Evolutionary conservation across 2,329 filamentous ascomycete genomes (phyloP), one percentile per base, ranked within the genome.

Genomic region (Clarireedia homoeocarpa): DNA sequence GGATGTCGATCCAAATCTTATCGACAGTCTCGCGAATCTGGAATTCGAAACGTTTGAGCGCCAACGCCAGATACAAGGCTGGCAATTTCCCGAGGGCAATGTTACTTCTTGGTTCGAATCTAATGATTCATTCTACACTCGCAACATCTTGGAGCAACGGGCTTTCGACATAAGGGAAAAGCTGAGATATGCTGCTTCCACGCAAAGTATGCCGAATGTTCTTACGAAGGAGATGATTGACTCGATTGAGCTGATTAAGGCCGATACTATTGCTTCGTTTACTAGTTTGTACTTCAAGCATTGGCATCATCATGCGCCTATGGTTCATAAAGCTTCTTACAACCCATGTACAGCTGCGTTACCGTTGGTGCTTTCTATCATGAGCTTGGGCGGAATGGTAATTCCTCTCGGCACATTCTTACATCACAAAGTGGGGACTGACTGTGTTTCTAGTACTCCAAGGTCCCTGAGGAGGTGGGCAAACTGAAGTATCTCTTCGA

Each of bases 241-340:
- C n/a, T 62, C 63, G 15, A 63, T 69, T 45, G 62, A 67, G 24
- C 17, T 60, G 15, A 63, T 69, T 7, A 66, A 61, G 2, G 62
- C 60, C 5, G 56, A 61, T 24, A 64, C 54, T 27, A 61, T 69
- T 55, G 63, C 61, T 36, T 45, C 55, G 15, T 64, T 58, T 49
- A 64, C 63, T 39, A 65, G 65, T 26, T 59, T 68, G 24, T 69
- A 69, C 54, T 69, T 69, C 46, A 58, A 58, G 26, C 64, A 69
- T 57, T 69, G 66, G 66, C 66, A 69, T 55, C 65, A 66, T 39
- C 66, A 69, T 62, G 66, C 57, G 12, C 66, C 66, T 6, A 64
- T 69, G 49, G 58, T 69, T 26, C 67, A 69, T 49, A 63, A 68
- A 47, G 51, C 65, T 5, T 63, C 62, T 17, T 69, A 68, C 50